Percentiles rank a stretch among this genome's conserved stretches.
phyloP scores from a whole-genome alignment of 1,284 basidiomycete species.

The Naganishia liquefaciens region DNA sequence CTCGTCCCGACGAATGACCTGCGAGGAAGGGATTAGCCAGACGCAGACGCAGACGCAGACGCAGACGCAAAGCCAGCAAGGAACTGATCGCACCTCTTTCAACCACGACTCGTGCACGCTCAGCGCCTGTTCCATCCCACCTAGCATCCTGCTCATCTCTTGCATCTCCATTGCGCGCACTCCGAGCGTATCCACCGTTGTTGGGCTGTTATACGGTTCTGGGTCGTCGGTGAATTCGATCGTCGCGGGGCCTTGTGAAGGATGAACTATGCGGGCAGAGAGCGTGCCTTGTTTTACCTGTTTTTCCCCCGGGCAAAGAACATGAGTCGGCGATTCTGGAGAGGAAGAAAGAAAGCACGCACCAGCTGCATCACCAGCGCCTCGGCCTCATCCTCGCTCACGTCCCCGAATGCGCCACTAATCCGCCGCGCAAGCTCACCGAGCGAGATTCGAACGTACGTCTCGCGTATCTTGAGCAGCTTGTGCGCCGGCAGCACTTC shows the following conservation, averaged over 20 bases:
- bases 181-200: conserved; percentile 13
- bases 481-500: conserved; percentile 21
- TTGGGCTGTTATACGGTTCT: conserved; percentile 12
- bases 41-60: neutral
- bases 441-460: conserved; percentile 23
- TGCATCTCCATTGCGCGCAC: neutral
- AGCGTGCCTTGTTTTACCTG: conserved; percentile 13
- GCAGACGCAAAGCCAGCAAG: no score
- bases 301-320: no score
- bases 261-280: conserved; percentile 8
- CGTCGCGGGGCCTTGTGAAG: neutral
- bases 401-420: conserved; percentile 1
- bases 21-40: neutral
- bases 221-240: conserved; percentile 28
- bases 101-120: conserved; percentile 29
- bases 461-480: conserved; percentile 25
- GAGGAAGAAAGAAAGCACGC: neutral
- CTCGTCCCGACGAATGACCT: conserved; percentile 10
- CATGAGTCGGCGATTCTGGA: neutral
- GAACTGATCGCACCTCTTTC: conserved; percentile 30
- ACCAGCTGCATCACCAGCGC: conserved; percentile 15
- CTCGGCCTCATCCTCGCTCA: conserved; percentile 20
- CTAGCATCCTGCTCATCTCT: neutral
- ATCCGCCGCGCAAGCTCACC: conserved; percentile 6
- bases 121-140: conserved; percentile 19